Evolutionary conservation across 495 filamentous ascomycete species (phyloP), one percentile per base, ranked within the genome.

Genomic region (Penicillium parvum): DNA sequence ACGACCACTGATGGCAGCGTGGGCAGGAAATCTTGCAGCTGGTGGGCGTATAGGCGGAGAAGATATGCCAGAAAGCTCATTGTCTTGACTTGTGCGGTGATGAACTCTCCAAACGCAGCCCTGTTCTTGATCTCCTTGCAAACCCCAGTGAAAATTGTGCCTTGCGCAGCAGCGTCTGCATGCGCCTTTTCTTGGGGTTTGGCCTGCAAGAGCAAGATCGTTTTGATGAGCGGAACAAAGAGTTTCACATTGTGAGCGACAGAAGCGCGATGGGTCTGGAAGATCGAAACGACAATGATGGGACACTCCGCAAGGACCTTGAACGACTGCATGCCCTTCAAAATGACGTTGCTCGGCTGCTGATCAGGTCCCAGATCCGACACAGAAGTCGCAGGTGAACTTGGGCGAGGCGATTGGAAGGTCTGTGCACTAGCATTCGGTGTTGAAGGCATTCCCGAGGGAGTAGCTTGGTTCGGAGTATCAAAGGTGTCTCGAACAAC

Each of bases 41-140:
- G 87, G 28, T 86, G 80, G 12, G 89, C 82, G 61, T 96, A 96
- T 27, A 90, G 82, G 17, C 94, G 76, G 18, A 99, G 75, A 4
- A 99, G 69, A 62, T 97, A 99, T 1, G 94, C 94, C 50, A 99
- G 65, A 56, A 99, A 99, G 51, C 88, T 95, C 94, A 99, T 97
- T 0, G 92, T 97, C 75, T 99, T 99, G 30, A 99, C 92, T 64
- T 99, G 94, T 1, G 89, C 90, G 0, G 88, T 96, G 40, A 99
- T 91, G 45, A 99, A 90, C 45, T 99, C 94, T 2, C 94, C 94
- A 69, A 96, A 99, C 5, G 91, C 94, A 14, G 85, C 83, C 15
- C 92, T 73, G 53, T 96, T 95, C 65, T 88, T 90, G 50, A 99
- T 96, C 43, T 91, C 88, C 25, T 85, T 85, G 67, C 87, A 92